A percentile compares a stretch with the other conserved stretches of the same genome.
These are phyloP conservation scores for Tripterygium wilfordii DNA, from an alignment of 177 flowering plant species.

Conservation along the genomic window DNA sequence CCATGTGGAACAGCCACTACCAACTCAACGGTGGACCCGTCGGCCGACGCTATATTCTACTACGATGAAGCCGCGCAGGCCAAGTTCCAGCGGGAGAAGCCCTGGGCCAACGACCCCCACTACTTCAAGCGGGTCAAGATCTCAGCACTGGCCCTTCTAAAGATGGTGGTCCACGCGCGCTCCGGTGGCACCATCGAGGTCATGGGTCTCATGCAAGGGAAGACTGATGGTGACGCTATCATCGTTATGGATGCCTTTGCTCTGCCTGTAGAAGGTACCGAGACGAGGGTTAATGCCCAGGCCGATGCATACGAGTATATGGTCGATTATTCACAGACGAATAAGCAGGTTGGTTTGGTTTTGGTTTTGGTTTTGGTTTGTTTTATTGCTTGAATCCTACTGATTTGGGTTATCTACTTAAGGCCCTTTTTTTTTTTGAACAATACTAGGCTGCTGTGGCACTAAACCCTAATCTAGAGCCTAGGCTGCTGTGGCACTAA, in stretches of 20 bases:
- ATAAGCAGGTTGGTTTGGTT: conserved; percentile 59
- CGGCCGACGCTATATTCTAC: conserved; percentile 69
- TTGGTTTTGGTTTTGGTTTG: not conserved
- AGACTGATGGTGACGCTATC: conserved; percentile 86
- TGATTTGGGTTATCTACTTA: conserved; percentile 1
- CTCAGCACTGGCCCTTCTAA: conserved; percentile 91
- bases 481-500: too few species aligned
- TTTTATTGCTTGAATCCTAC: not conserved
- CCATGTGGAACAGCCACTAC: conserved; percentile 15
- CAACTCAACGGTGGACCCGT: conserved; percentile 9
- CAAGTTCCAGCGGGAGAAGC: conserved; percentile 83
- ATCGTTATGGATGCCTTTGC: conserved; percentile 99
- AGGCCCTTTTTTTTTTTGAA: too few species aligned
- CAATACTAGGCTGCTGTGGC: too few species aligned
- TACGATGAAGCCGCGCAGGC: conserved; percentile 78
- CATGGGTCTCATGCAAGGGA: conserved; percentile 99
- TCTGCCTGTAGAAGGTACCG: conserved; percentile 97
- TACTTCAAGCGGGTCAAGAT: conserved; percentile 94
- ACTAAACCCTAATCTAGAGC: too few species aligned
- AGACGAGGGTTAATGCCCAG: conserved; percentile 99
- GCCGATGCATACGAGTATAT: conserved; percentile 99
- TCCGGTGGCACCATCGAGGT: conserved; percentile 98
- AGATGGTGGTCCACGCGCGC: conserved; percentile 99
- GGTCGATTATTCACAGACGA: conserved; percentile 96
- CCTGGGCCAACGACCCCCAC: conserved; percentile 88